These are phyloP conservation scores for Penicillium parvum DNA, from an alignment of 495 filamentous ascomycete species.

Conservation along the genomic window DNA sequence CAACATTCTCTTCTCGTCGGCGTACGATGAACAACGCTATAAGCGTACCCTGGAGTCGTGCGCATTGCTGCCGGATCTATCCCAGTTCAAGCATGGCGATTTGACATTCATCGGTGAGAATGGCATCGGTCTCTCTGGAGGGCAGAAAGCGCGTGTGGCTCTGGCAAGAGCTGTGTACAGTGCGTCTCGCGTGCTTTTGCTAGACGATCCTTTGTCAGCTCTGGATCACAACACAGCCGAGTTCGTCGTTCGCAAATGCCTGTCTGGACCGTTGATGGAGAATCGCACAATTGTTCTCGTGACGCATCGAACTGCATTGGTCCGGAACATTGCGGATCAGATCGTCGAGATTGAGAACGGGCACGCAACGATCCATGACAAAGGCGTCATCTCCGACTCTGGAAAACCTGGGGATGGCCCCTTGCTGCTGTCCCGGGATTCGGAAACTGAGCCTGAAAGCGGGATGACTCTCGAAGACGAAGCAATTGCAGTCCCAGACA, in stretches of 20 bases:
- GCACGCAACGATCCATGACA: constrained; percentile 44
- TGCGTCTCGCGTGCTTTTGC: constrained; percentile 54
- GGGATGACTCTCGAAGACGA: constrained; percentile 40
- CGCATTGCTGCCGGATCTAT: constrained; percentile 59
- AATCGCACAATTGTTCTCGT: constrained; percentile 64
- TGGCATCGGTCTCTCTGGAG: constrained; percentile 66
- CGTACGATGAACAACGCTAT: constrained; percentile 60
- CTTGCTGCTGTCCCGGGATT: constrained; percentile 16
- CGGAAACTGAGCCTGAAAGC: constrained; percentile 31
- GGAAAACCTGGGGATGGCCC: constrained; percentile 16
- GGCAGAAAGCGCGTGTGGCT: constrained; percentile 64
- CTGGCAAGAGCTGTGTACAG: constrained; percentile 71
- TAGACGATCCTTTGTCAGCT: constrained; percentile 69
- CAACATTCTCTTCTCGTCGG: constrained; percentile 74
- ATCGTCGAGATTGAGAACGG: constrained; percentile 61
- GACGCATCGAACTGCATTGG: constrained; percentile 73
- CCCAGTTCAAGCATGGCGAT: constrained; percentile 61
- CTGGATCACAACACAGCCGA: constrained; percentile 74
- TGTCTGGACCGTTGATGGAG: constrained; percentile 58
- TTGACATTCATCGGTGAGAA: constrained; percentile 66
- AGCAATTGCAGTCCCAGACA: constrained; percentile 55
- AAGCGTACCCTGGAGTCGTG: constrained; percentile 59
- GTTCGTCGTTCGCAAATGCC: constrained; percentile 61
- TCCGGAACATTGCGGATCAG: constrained; percentile 60
- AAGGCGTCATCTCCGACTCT: constrained; percentile 21